A percentile compares a stretch with the other conserved stretches of the same genome.
phyloP scores from a whole-genome alignment of 2,329 filamentous ascomycete species.

The Aureobasidium pullulans region DNA sequence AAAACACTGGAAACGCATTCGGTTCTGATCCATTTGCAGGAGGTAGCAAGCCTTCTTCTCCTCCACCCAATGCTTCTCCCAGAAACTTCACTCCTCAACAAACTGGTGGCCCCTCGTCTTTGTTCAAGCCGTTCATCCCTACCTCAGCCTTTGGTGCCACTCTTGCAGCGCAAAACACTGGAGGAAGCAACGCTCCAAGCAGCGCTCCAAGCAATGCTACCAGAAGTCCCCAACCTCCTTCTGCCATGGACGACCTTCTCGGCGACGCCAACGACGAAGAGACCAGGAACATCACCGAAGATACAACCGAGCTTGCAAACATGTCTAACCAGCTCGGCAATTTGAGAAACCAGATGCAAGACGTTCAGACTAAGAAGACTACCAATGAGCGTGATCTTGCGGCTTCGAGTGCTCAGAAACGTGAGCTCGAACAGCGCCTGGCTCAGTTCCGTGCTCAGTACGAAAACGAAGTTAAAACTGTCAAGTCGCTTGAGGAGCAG shows the following conservation, averaged over 20 bases:
- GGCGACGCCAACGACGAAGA: conserved; percentile 83
- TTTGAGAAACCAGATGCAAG: conserved; percentile 87
- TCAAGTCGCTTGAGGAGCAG: conserved; percentile 77
- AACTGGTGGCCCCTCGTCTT: conserved; percentile 33
- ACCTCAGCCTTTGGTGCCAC: conserved; percentile 87
- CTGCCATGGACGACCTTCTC: conserved; percentile 71
- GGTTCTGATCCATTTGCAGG: conserved; percentile 55
- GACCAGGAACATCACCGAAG: conserved; percentile 77
- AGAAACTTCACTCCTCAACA: conserved; percentile 16
- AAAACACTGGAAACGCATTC: conserved; percentile 62
- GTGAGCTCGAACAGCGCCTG: conserved; percentile 83
- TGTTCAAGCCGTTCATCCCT: conserved; percentile 85
- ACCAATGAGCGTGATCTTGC: conserved; percentile 74
- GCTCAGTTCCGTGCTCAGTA: conserved; percentile 81
- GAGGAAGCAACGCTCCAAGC: conserved; percentile 41
- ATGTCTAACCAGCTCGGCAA: conserved; percentile 92
- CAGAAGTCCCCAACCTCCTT: conserved; percentile 27
- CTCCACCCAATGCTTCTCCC: conserved; percentile 34
- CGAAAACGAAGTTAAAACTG: conserved; percentile 85
- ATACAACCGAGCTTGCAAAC: conserved; percentile 89
- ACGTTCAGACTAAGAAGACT: conserved; percentile 74
- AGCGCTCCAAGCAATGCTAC: conserved; percentile 29
- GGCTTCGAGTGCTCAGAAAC: conserved; percentile 78
- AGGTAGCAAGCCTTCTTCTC: conserved; percentile 40
- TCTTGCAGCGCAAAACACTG: conserved; percentile 69